Base-by-base conservation (phyloP, 768 basidiomycete genomes). In the Hypsizygus marmoreus region DNA sequence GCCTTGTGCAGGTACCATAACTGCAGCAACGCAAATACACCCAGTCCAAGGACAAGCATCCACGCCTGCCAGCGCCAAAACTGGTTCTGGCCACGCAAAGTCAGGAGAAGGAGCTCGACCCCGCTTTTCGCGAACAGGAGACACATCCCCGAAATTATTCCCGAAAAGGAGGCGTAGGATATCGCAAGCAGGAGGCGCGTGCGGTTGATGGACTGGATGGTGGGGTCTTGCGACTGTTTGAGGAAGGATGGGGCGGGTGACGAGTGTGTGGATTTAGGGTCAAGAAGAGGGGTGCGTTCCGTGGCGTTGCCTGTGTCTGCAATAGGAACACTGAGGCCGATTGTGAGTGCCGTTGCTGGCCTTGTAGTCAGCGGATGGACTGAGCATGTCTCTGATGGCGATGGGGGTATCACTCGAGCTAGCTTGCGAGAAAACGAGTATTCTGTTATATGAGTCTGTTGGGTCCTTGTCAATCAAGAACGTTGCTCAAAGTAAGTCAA, bases 101-200 rank as follows among this genome's bases (percentile, higher is more conserved):
- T 92, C 25, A 94, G 69, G 46, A 97, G 69, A 6, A 95, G 72
- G 7, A 97, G 73, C 66, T 95, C 92, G 9, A 94, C 89, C 2
- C 91, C 93, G 49, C 91, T 91, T 71, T 97, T 97, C 12, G 94
- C 94, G 52, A 95, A 90, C 12, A 97, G 74, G 19, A 97, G 71
- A 61, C 91, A 95, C 83, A 97, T 88, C 17, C 94, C 94, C 3
- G 87, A 90, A 20, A 95, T 72, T 16, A 90, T 92, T 0, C 94
- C 94, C 3, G 89, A 92, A 40, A 85, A 80, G 10, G 90, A 90
- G 12, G 93, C 87, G 63, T 90, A 97, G 1, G 90, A 88, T 35
- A 93, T 74, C 9, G 92, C 88, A 33, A 93, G 66, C 47, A 87
- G 67, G 1, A 88, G 63, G 1, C 80, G 75, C 9, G 79, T 83